A percentile compares a stretch with the other conserved stretches of the same genome.
These are phyloP conservation scores for Ascochyta rabiei DNA, from an alignment of 2,329 filamentous ascomycete species.

Conservation along the genomic window DNA sequence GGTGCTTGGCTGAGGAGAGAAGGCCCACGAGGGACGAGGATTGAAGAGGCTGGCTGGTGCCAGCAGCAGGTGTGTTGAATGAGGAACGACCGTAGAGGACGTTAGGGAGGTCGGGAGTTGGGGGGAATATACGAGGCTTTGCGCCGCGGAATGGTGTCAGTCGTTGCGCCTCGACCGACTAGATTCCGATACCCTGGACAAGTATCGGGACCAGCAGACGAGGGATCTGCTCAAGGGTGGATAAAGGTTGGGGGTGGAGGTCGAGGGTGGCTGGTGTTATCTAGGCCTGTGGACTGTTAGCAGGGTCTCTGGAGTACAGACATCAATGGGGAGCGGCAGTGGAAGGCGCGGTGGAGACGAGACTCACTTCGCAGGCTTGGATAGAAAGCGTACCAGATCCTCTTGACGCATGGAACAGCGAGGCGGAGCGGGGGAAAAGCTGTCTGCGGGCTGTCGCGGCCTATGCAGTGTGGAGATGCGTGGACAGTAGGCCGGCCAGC, in stretches of 20 bases:
- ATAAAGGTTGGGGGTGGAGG: constrained; percentile 23
- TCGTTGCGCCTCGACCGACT: constrained; percentile 65
- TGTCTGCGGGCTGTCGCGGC: constrained; percentile 47
- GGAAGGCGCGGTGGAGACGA: constrained; percentile 12
- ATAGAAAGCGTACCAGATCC: constrained; percentile 90
- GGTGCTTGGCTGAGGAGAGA: constrained; percentile 93
- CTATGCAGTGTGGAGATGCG: constrained; percentile 38
- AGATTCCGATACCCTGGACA: constrained; percentile 81
- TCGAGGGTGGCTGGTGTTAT: constrained; percentile 65
- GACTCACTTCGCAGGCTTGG: constrained; percentile 89
- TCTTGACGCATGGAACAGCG: constrained; percentile 81
- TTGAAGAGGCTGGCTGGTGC: constrained; percentile 79
- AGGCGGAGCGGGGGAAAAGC: constrained; percentile 22
- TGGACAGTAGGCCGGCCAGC: constrained; percentile 39
- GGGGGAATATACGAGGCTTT: constrained; percentile 83
- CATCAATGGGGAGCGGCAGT: not conserved
- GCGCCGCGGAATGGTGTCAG: constrained; percentile 86
- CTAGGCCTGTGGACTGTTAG: constrained; percentile 59
- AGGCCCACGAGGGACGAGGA: constrained; percentile 77
- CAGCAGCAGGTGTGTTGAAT: constrained; percentile 68
- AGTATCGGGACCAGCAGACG: constrained; percentile 88
- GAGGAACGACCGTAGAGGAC: constrained; percentile 69
- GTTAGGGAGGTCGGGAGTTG: constrained; percentile 91
- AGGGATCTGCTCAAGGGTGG: constrained; percentile 64
- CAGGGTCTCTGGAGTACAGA: not conserved